Evolutionary conservation across 805 yeast genomes (phyloP), one percentile per base, ranked within the genome.

Genomic region (Schizosaccharomyces cryophilus): DNA sequence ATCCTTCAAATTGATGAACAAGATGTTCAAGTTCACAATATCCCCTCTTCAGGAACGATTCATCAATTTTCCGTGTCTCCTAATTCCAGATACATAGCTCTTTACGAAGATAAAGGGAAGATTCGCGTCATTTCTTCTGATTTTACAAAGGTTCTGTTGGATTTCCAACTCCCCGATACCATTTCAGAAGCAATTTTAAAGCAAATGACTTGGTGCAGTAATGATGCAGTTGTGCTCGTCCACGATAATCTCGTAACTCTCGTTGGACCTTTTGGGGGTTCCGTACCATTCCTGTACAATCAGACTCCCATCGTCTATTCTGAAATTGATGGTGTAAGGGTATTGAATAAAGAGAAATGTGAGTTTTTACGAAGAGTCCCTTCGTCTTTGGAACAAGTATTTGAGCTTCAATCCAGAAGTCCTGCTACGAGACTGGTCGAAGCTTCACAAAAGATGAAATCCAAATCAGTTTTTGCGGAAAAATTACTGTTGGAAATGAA

Each of bases 361-460:
- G 83, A 83, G 63, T 79, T 85, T 61, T 68, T 88, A 9, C 73
- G 82, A 6, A 77, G 82, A 64, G 95, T 93, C 0, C 75, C 80
- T 0, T 72, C 73, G 1, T 69, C 73, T 0, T 79, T 85, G 0
- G 75, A 77, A 2, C 80, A 81, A 47, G 76, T 86, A 5, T 87
- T 87, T 70, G 80, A 79, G 66, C 80, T 89, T 59, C 98, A 97
- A 0, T 87, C 96, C 0, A 78, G 86, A 0, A 78, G 85, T 42
- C 85, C 96, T 0, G 77, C 93, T 40, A 87, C 95, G 1, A 83
- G 90, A 29, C 72, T 93, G 42, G 72, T 87, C 7, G 96, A 89
- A 70, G 84, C 95, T 7, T 76, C 82, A 47, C 83, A 82, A 51
- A 77, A 84, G 62, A 72, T 87, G 7, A 78, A 80, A 15, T 72